These are phyloP conservation scores for Pilobolus umbonatus DNA, from an alignment of 192 early-diverging fungal species.

Conservation along the genomic window DNA sequence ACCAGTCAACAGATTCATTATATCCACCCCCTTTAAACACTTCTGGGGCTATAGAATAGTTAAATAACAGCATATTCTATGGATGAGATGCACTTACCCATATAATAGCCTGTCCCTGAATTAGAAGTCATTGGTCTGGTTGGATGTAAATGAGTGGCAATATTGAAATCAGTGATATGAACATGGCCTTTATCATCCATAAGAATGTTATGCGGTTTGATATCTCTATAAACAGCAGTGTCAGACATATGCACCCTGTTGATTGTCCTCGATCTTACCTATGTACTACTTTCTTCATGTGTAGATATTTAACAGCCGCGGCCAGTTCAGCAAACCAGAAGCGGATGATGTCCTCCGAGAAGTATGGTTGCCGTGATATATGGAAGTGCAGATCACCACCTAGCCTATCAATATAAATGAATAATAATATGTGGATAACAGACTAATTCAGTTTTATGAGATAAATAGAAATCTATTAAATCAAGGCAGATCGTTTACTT, in stretches of 20 bases:
- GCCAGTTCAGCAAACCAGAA: conserved; percentile 88
- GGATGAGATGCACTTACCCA: conserved; percentile 53
- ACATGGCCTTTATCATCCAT: conserved; percentile 79
- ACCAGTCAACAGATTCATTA: conserved; percentile 87
- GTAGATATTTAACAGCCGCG: conserved; percentile 78
- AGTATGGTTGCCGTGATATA: conserved; percentile 58
- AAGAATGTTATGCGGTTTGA: conserved; percentile 93
- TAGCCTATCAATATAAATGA: conserved; percentile 40
- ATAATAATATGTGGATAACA: no score
- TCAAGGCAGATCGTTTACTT: conserved; percentile 19
- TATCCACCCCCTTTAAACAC: conserved; percentile 71
- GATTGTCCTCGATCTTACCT: conserved; percentile 35
- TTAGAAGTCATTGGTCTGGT: conserved; percentile 66
- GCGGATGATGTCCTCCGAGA: conserved; percentile 72
- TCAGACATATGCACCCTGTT: background rate
- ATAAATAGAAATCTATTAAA: background rate
- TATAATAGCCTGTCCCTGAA: conserved; percentile 89
- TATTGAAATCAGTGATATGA: conserved; percentile 95
- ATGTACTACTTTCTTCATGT: conserved; percentile 80
- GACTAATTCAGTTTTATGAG: background rate
- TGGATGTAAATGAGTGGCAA: conserved; percentile 67
- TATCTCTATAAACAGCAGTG: conserved; percentile 49
- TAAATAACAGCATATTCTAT: background rate
- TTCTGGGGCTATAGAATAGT: conserved; percentile 54
- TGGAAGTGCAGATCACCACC: conserved; percentile 86